Conservation (phyloP, 805 yeast species). For the Dipodascopsis uninucleata region DNA sequence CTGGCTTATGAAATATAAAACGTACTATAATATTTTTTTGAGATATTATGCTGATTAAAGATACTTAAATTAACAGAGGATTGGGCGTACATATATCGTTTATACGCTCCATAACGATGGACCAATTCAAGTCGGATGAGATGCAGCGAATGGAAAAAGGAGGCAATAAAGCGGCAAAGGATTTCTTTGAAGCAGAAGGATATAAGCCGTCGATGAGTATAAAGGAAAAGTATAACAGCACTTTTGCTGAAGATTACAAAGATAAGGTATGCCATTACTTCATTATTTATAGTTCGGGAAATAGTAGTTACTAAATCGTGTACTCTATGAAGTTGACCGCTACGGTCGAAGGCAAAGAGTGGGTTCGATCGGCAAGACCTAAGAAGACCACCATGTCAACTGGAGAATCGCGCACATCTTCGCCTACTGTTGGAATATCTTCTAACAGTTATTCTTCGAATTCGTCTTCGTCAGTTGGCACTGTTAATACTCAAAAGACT, state of each 20-base stretch:
- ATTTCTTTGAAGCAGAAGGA: conserved; percentile 69
- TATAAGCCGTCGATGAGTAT: conserved; percentile 62
- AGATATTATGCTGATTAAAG: background rate
- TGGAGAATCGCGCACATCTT: conserved; percentile 14
- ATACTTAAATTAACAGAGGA: conserved; percentile 58
- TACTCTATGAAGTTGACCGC: conserved; percentile 50
- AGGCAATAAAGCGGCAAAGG: conserved; percentile 74
- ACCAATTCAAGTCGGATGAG: conserved; percentile 94
- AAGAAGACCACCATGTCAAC: conserved; percentile 10
- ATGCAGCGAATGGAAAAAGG: conserved; percentile 84
- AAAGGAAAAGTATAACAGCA: conserved; percentile 75
- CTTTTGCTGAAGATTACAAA: conserved; percentile 92
- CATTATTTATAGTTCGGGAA: too few species aligned
- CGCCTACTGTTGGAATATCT: conserved; percentile 21
- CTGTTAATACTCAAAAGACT: conserved; percentile 37
- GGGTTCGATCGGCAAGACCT: conserved; percentile 46
- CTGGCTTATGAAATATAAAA: background rate
- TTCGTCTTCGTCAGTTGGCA: conserved; percentile 30
- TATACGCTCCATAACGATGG: conserved; percentile 97
- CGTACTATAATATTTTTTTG: background rate
- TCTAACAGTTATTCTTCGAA: conserved; percentile 9
- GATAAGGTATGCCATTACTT: conserved; percentile 42
- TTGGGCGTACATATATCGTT: conserved; percentile 95
- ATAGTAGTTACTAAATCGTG: too few species aligned
- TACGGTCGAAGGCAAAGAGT: conserved; percentile 67